Evolutionary conservation across 2,329 filamentous ascomycete species (phyloP).

Genomic region (Graphium sp.): DNA sequence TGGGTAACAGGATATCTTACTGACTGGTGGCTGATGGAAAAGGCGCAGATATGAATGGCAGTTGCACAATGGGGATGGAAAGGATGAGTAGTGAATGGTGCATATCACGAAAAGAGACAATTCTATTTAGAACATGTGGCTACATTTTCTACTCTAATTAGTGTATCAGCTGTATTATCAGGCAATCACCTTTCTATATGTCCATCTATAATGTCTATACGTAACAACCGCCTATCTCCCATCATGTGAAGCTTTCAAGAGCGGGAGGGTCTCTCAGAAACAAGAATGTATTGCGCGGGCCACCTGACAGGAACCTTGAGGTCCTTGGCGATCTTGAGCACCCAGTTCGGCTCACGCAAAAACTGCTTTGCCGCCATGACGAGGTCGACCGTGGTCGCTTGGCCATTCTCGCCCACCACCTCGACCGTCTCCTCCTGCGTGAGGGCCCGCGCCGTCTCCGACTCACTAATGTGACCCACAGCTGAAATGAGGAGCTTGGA

Average conservation of each 20-base stretch:
- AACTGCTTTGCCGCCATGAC: conserved; percentile 61
- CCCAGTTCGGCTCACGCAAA: conserved; percentile 66
- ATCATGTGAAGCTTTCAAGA: too few species aligned
- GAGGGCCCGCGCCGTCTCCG: conserved; percentile 44
- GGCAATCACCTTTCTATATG: neutral
- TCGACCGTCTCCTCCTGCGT: conserved; percentile 30
- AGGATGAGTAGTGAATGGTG: neutral
- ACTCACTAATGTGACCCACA: conserved; percentile 58
- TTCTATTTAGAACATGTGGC: too few species aligned
- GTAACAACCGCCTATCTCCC: neutral
- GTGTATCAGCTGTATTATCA: too few species aligned
- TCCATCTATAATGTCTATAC: neutral
- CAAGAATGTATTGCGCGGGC: conserved; percentile 47
- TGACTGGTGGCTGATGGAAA: too few species aligned
- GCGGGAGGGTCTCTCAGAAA: too few species aligned
- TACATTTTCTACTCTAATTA: too few species aligned
- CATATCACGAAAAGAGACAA: too few species aligned
- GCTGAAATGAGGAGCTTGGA: conserved; percentile 47
- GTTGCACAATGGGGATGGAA: too few species aligned
- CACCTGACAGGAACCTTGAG: conserved; percentile 54
- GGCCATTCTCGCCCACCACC: conserved; percentile 20
- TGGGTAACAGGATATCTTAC: too few species aligned
- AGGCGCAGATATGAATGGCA: too few species aligned
- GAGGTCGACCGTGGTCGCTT: conserved; percentile 42
- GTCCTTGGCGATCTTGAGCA: conserved; percentile 55